Base-by-base conservation (phyloP, 2,329 filamentous ascomycete genomes). In the Neonectria magnoliae region DNA sequence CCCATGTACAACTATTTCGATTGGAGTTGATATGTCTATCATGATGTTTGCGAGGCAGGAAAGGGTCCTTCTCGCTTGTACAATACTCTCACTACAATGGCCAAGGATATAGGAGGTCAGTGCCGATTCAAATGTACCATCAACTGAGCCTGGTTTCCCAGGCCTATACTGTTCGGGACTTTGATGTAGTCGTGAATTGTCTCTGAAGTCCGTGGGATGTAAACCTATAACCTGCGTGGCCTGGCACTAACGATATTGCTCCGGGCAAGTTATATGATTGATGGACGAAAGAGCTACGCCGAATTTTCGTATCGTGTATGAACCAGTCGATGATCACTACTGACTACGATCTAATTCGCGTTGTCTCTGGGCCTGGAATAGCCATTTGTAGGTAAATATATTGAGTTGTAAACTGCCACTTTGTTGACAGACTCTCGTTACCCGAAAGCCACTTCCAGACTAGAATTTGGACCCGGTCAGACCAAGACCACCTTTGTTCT, bases 1-100 rank as follows among this genome's bases (percentile, higher is more conserved):
- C 51, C 50, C 29, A 25, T 59, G 50, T 54, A 61, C 31, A 33
- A 56, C 50, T 13, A 44, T 42, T 48, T 57, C 27, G n/a, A 31
- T 31, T 11, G 18, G 48, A 7, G 27, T 16, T 36, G 8, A 10
- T 2, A 33, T 33, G 48, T n/a, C 29, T 14, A 57, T 36, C 11
- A 57, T 38, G 42, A 20, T 51, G 48, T 38, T n/a, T n/a, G n/a
- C 18, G 48, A 29, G 10, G 16, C 29, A 51, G 48, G 48, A 29
- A 51, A 11, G 14, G 22, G 16, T 33, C 11, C 48, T 51, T 51
- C 11, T 36, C n/a, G 31, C 29, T 10, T 51, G 48, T 51, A 51
- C 8, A 29, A 51, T 51, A 51, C n/a, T 33, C 11, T 51, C 29
- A 33, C 25, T 18, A 5, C 27, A 11, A 50, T 33, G 48, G 9